Evolutionary conservation across 352 stramenopile species (phyloP), one percentile per base, ranked within the genome.

Genomic region (Globisporangium spinosum): DNA sequence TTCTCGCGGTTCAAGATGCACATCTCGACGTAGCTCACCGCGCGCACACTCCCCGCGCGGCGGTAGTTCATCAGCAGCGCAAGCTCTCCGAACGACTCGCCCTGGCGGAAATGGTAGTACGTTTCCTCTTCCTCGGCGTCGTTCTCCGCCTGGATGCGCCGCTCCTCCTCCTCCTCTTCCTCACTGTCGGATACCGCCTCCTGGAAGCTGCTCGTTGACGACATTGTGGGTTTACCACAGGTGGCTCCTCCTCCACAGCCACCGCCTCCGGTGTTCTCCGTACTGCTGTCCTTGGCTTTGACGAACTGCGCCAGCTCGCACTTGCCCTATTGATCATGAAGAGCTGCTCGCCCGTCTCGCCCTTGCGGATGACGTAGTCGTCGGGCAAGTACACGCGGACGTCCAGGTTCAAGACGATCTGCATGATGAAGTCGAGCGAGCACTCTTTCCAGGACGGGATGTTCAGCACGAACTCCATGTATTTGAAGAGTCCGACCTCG

Each of bases 301-400:
- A 59, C 22, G 32, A 66, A 32, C 61, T 66, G 61, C n/a, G 61
- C 57, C 1, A 90, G 64, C 58, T 90, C 77, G 49, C 83, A 90
- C 13, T 77, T 69, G 1, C 82, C 85, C 0, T 79, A 49, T 91
- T 88, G 13, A 93, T 76, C 68, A 91, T 89, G 71, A 84, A 93
- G 66, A 87, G 88, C 25, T 91, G 76, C 27, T 77, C 73, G 45
- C 77, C 80, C 0, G 89, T 76, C 54, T 92, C 82, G 2, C 76
- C 82, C 38, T 79, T 70, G 9, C 81, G 72, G 34, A 90, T 82
- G 43, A 94, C 81, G 45, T 82, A 94, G 63, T 92, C 82, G 67
- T 94, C 86, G 2, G 84, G 82, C 12, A 92, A 66, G 65, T 91
- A 93, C 15, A 93, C 73, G 45, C 80, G 78, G 12, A 89, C 80